A percentile compares a stretch with the other conserved stretches of the same genome.
Conservation (phyloP, 2,329 filamentous ascomycete genomes). For the Epichloe uncinata region DNA sequence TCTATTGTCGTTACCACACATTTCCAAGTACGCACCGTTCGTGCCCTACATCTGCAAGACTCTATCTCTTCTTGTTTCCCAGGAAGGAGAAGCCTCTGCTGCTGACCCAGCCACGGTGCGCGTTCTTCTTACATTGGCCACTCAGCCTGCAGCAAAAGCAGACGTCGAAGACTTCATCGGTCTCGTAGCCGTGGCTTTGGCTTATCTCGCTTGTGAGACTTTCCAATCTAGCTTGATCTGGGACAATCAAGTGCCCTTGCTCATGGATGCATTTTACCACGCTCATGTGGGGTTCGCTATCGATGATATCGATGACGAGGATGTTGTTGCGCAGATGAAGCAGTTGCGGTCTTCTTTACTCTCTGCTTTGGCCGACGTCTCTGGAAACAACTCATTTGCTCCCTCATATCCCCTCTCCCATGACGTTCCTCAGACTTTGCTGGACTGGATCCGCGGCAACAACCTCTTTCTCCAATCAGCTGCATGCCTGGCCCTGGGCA, state of each 20-base stretch:
- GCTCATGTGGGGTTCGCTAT: slow-evolving; percentile 30
- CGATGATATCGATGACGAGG: slow-evolving; percentile 30
- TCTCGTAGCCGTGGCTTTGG: slow-evolving; percentile 36
- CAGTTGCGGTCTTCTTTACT: slow-evolving; percentile 37
- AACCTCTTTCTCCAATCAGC: slow-evolving; percentile 37
- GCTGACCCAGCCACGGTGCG: slow-evolving; percentile 34
- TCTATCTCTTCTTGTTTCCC: slow-evolving; percentile 37
- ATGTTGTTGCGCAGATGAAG: slow-evolving; percentile 29
- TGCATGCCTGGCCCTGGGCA: slow-evolving; percentile 48
- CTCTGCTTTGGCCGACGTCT: slow-evolving; percentile 37
- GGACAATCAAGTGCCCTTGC: slow-evolving; percentile 23
- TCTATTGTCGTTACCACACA: slow-evolving; percentile 32
- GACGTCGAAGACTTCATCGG: slow-evolving; percentile 43
- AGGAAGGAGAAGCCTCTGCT: slow-evolving; percentile 33
- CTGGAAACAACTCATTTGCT: slow-evolving; percentile 34
- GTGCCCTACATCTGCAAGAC: slow-evolving; percentile 44
- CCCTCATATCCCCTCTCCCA: slow-evolving; percentile 28
- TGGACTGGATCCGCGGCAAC: slow-evolving; percentile 31
- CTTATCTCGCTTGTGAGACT: slow-evolving; percentile 40
- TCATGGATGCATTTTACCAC: slow-evolving; percentile 35
- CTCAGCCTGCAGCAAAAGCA: slow-evolving; percentile 22
- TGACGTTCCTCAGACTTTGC: slow-evolving; percentile 27
- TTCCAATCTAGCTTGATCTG: slow-evolving; percentile 37
- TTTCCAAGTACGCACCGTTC: slow-evolving; percentile 27
- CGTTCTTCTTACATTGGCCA: slow-evolving; percentile 36